A percentile compares a stretch with the other conserved stretches of the same genome.
Evolutionary conservation across 2,329 filamentous ascomycete species (phyloP).

Genomic region (Scytalidium lignicola): DNA sequence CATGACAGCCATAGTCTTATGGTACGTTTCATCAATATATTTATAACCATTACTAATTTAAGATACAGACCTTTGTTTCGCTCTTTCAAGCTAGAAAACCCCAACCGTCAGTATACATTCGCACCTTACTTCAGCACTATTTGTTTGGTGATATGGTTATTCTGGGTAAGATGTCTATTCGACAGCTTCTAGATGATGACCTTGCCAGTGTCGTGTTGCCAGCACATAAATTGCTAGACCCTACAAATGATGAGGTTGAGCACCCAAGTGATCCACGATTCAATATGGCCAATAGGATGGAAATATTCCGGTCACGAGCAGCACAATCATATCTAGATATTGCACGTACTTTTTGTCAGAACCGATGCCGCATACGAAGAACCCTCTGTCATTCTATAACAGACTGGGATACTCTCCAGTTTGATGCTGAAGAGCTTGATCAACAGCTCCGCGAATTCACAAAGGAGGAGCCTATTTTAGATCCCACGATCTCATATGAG

Average conservation of each 20-base stretch:
- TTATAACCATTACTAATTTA: constrained; percentile 4
- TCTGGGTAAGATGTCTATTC: constrained; percentile 61
- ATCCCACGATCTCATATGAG: constrained; percentile 43
- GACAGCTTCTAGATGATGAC: constrained; percentile 75
- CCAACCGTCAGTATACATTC: constrained; percentile 76
- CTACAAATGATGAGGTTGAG: constrained; percentile 71
- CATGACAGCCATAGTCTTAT: constrained; percentile 63
- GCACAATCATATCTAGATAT: constrained; percentile 76
- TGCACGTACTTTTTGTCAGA: constrained; percentile 80
- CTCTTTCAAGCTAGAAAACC: constrained; percentile 74
- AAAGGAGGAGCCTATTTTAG: constrained; percentile 54
- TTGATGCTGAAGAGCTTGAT: constrained; percentile 75
- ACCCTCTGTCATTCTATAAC: constrained; percentile 79
- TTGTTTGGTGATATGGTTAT: constrained; percentile 69
- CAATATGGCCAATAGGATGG: constrained; percentile 68
- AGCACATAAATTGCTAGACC: constrained; percentile 64
- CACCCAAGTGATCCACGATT: constrained; percentile 68
- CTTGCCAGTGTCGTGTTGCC: constrained; percentile 74
- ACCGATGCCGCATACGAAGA: constrained; percentile 81
- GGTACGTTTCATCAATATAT: constrained; percentile 39
- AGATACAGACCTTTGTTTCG: constrained; percentile 61
- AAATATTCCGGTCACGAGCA: constrained; percentile 56
- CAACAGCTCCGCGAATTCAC: constrained; percentile 56
- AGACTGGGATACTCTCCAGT: constrained; percentile 80
- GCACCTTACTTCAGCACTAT: constrained; percentile 72